Evolutionary conservation across 2,329 filamentous ascomycete genomes (phyloP), one percentile per base, ranked within the genome.

Genomic region (Alternaria triticina): DNA sequence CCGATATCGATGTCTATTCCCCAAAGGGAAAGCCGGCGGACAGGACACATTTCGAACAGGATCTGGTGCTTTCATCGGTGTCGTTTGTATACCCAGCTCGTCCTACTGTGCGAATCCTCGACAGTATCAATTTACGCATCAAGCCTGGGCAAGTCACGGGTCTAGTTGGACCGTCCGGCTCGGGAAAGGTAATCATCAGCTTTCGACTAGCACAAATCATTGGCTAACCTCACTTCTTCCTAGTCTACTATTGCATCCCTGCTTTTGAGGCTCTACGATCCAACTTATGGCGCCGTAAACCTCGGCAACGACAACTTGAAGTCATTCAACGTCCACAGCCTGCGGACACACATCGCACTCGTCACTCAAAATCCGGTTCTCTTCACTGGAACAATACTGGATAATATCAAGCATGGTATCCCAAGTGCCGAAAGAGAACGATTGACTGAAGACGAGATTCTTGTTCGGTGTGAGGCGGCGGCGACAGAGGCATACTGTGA

Each of bases 401-500:
- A 80, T 2, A 80, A 80, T 45, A 79, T 80, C 33, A 75, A 64
- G 51, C 73, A 78, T 54, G 78, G 78, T 13, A 55, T 77, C 10
- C 70, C 69, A 20, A 59, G 67, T 23, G 45, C 47, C 4, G 65
- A 74, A 40, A 36, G 57, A 8, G 64, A 74, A 36, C 17, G 50
- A 7, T 45, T 77, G 1, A 56, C 71, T 5, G 73, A 78, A 22
- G 72, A 75, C 4, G 80, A 83, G 10, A 82, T 85, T 1, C 62
- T 81, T 2, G 77, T 82, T 10, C 80, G 85, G 27, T 83, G 86
- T 13, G 75, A 80, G 17, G 74, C 69, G 33, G 86, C 89, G 10
- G 85, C 87, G 3, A 78, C 76, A 9, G 82, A 89, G 36, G 89
- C 89, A 2, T 87, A 90, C 74, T 78, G 74, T 46, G 78, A 80